Conservation (phyloP, 305 asterid species). For the Plantago lanceolata region DNA sequence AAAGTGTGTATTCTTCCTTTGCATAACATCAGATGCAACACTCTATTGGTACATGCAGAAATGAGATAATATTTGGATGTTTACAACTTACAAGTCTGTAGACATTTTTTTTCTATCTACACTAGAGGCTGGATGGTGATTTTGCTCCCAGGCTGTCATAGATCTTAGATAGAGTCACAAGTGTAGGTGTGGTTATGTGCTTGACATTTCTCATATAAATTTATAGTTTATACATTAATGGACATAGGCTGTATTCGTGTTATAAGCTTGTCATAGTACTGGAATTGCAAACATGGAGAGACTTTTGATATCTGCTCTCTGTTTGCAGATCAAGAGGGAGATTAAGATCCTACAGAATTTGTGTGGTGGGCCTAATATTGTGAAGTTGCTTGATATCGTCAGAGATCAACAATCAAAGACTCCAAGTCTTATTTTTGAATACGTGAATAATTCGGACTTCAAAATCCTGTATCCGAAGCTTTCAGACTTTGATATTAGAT, state of each 20-base stretch:
- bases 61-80: no score
- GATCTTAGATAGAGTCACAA: no score
- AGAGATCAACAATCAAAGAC: constrained; percentile 94
- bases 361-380: constrained; percentile 90
- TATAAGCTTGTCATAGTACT: not conserved
- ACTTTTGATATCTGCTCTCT: constrained; percentile 22
- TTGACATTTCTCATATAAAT: not conserved
- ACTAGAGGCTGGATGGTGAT: no score
- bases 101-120: no score
- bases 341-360: constrained; percentile 86
- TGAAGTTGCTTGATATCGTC: constrained; percentile 83
- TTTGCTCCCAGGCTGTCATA: no score
- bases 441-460: constrained; percentile 83
- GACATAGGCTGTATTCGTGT: not conserved
- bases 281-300: not conserved
- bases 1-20: not conserved
- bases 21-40: not conserved
- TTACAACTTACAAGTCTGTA: no score
- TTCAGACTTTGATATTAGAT: constrained; percentile 72
- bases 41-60: not conserved
- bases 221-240: not conserved
- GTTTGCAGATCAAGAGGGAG: constrained; percentile 89
- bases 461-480: constrained; percentile 83
- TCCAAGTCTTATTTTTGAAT: constrained; percentile 82
- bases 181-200: no score